Conservation (phyloP, 176 grass and related monocot species). For the Aegilops speltoides region DNA sequence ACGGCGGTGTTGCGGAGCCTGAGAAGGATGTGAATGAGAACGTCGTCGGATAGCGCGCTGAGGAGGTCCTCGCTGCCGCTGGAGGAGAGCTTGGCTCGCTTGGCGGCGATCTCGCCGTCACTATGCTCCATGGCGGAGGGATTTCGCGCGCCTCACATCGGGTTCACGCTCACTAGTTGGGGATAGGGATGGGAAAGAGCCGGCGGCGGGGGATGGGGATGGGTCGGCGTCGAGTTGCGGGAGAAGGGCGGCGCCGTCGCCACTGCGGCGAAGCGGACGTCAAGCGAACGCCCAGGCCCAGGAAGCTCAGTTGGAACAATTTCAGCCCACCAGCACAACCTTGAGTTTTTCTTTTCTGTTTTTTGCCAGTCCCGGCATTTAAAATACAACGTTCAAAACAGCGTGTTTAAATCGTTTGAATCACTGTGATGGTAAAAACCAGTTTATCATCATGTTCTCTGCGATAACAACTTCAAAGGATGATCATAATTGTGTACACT, state of each 20-base stretch:
- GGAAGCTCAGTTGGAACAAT: too few relatives aligned
- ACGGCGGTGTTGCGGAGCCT: not conserved
- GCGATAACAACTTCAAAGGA: too few relatives aligned
- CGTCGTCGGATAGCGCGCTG: conserved; percentile 6
- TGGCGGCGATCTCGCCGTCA: not conserved
- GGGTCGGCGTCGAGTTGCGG: not conserved
- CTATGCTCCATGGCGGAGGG: conserved; percentile 6
- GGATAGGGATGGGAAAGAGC: not conserved
- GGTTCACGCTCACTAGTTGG: not conserved
- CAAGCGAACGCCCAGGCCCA: too few relatives aligned
- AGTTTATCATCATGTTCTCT: too few relatives aligned
- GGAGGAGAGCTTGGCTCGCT: not conserved
- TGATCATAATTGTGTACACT: too few relatives aligned
- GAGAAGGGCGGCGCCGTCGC: not conserved
- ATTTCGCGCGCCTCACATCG: not conserved
- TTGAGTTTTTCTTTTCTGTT: too few relatives aligned
- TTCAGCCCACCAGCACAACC: too few relatives aligned
- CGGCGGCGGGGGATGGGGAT: not conserved
- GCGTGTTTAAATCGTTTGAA: too few relatives aligned
- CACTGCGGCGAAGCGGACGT: too few relatives aligned
- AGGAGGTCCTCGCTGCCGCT: conserved; percentile 18
- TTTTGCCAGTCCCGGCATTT: too few relatives aligned
- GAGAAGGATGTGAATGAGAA: conserved; percentile 12
- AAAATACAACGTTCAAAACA: too few relatives aligned
- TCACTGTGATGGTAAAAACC: too few relatives aligned